Base-by-base conservation (phyloP, 1,139 yeast species). In the Yamadazyma mexicana region DNA sequence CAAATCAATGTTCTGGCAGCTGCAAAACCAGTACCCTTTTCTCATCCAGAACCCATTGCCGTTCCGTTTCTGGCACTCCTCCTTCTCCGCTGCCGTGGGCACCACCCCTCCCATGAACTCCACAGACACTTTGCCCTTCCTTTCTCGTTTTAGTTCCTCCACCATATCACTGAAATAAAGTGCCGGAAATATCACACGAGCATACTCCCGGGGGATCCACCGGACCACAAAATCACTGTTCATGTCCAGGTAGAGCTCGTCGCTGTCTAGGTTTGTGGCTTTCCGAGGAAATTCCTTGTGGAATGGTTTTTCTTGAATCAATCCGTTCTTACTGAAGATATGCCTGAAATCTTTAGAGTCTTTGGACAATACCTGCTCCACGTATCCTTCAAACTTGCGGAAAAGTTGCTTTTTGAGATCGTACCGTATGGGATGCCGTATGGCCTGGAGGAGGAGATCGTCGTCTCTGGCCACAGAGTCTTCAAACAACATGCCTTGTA, bases 211-310 rank as follows among this genome's bases (percentile, higher is more conserved):
- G 0, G 73, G 69, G 12, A 66, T 45, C 73, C 73, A 67, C 40
- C 70, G 48, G 1, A 50, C 47, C 12, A 50, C 35, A 6, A 62
- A 58, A 9, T 65, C 56, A 39, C 58, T 56, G 34, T 62, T 63
- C 45, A 63, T 58, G 32, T 52, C 55, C 9, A 56, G 47, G 33
- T 59, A 58, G 5, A 65, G 68, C 44, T 64, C 65, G 26, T 65
- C 69, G 17, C 55, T 55, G 37, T 67, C 73, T 14, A 64, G 52
- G 41, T 54, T 58, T 1, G 70, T 54, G 5, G 71, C 58, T 31
- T 63, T 62, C 39, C 59, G 61, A 5, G 73, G 72, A 40, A 54
- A 66, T 35, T 61, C 62, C 32, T 56, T 54, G 37, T 64, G 65
- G 45, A 66, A 67, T 7, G 62, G 54, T 33, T 52, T 47, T 34